These are phyloP conservation scores for Myriosclerotinia scirpicola DNA, from an alignment of 2,329 filamentous ascomycete species.

Conservation along the genomic window DNA sequence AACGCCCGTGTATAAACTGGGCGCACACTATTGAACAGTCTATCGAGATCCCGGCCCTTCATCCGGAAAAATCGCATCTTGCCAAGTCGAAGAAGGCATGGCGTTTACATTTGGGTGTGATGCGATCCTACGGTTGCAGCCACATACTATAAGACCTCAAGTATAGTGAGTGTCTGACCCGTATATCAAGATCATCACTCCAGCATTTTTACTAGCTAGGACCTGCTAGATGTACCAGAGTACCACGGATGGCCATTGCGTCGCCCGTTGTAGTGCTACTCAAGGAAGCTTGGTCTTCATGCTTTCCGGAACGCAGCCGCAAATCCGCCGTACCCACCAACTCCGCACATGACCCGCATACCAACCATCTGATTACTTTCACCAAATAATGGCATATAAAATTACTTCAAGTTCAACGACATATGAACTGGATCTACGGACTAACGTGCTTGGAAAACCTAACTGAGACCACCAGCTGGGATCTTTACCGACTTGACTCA, in stretches of 20 bases:
- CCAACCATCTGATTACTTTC: neutral
- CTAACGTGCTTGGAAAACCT: neutral
- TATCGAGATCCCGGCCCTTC: neutral
- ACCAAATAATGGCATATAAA: neutral
- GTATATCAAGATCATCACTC: neutral
- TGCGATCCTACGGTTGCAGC: neutral
- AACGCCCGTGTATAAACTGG: neutral
- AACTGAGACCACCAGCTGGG: neutral
- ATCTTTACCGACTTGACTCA: neutral
- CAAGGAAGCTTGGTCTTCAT: neutral
- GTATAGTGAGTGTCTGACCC: neutral
- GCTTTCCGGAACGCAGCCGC: neutral
- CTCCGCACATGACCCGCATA: neutral
- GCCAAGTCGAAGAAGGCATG: neutral
- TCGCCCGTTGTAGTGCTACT: conserved; percentile 13
- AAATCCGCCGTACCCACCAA: neutral
- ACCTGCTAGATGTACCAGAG: neutral
- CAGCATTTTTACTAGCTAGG: too few species aligned
- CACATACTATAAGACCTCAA: neutral
- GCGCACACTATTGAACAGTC: too few species aligned
- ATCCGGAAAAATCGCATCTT: neutral
- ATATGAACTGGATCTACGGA: neutral
- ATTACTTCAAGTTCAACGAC: neutral
- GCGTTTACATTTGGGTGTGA: neutral
- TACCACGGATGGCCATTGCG: neutral